These are phyloP conservation scores for Aegilops tauschii DNA, from an alignment of 176 grass and related monocot genomes.

Conservation along the genomic window DNA sequence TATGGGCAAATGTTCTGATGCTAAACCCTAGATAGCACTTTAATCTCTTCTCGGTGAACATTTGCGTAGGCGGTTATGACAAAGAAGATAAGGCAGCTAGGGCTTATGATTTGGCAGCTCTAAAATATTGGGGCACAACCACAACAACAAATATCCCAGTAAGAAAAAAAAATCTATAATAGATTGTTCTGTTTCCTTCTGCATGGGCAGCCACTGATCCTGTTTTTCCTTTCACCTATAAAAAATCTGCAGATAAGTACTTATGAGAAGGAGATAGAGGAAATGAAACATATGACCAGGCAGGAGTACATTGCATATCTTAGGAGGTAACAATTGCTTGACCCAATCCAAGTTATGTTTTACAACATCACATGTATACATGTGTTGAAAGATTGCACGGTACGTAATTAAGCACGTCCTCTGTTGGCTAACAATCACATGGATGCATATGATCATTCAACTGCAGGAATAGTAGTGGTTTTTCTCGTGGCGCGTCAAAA, in stretches of 20 bases:
- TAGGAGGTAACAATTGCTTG: slow-evolving; percentile 41
- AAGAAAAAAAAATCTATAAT: not conserved
- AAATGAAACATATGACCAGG: slow-evolving; percentile 77
- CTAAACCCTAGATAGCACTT: not conserved
- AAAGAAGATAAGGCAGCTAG: slow-evolving; percentile 75
- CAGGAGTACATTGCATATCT: slow-evolving; percentile 63
- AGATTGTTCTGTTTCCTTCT: slow-evolving; percentile 7
- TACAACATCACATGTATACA: not conserved
- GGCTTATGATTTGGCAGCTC: slow-evolving; percentile 74
- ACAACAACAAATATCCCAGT: slow-evolving; percentile 75
- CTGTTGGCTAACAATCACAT: slow-evolving; percentile 4
- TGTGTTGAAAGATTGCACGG: not conserved
- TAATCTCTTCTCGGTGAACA: not conserved
- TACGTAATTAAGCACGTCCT: not conserved
- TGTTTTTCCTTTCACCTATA: not conserved
- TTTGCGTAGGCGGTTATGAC: slow-evolving; percentile 57
- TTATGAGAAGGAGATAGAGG: slow-evolving; percentile 61
- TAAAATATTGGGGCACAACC: slow-evolving; percentile 78
- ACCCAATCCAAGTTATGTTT: not conserved
- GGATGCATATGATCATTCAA: not conserved
- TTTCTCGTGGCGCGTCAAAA: slow-evolving; percentile 69
- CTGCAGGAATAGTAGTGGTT: slow-evolving; percentile 73
- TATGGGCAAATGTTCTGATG: not conserved
- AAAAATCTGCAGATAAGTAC: slow-evolving; percentile 46
- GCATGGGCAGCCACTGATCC: not conserved